Evolutionary conservation across 768 basidiomycete genomes (phyloP).

Genomic region (Termitomyces sp.): DNA sequence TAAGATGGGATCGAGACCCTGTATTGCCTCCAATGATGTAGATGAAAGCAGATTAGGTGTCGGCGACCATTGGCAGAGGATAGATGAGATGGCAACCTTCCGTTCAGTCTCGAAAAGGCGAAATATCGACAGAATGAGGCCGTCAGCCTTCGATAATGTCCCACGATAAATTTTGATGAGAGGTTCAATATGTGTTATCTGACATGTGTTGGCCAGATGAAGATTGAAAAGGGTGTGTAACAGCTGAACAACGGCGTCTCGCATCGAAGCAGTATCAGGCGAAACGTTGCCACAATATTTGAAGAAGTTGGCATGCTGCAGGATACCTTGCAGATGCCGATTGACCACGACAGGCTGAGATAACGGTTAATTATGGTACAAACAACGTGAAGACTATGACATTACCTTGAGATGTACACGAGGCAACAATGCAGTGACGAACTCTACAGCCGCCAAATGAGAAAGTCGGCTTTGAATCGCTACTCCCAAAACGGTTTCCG

Average conservation of each 20-base stretch:
- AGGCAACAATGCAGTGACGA: constrained; percentile 40
- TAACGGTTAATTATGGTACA: not conserved
- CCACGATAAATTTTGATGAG: constrained; percentile 74
- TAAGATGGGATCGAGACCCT: constrained; percentile 61
- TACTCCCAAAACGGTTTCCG: constrained; percentile 68
- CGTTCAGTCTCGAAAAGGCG: constrained; percentile 73
- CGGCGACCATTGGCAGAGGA: constrained; percentile 67
- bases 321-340: constrained; percentile 68
- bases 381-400: not conserved
- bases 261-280: constrained; percentile 24
- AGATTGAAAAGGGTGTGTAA: constrained; percentile 67
- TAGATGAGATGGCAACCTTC: constrained; percentile 56
- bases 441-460: constrained; percentile 34
- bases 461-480: constrained; percentile 60
- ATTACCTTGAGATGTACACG: constrained; percentile 60
- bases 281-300: constrained; percentile 32
- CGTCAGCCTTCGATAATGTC: constrained; percentile 63
- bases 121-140: constrained; percentile 69
- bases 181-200: constrained; percentile 78
- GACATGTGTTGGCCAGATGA: constrained; percentile 82
- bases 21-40: constrained; percentile 61
- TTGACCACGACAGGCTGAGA: constrained; percentile 69
- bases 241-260: constrained; percentile 51
- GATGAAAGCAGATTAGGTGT: constrained; percentile 39
- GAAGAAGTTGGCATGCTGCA: constrained; percentile 68